Evolutionary conservation across 108 stramenopile species (phyloP).

Genomic region (Cyclotella choctawhatcheeana): DNA sequence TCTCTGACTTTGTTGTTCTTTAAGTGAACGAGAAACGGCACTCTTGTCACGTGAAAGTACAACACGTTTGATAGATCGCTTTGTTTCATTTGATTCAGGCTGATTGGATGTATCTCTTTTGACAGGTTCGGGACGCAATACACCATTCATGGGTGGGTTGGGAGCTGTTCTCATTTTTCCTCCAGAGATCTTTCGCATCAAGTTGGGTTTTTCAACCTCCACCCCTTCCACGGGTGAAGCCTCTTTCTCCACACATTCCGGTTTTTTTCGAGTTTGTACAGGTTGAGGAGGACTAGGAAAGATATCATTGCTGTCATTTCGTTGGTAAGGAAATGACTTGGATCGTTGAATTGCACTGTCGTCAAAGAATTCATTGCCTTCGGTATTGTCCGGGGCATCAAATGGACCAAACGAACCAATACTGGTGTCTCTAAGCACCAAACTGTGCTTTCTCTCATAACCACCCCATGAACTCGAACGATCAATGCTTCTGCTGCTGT

Average conservation of each 20-base stretch:
- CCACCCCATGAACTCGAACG: constrained; percentile 37
- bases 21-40: constrained; percentile 70
- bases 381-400: neutral
- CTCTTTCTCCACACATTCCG: constrained; percentile 12
- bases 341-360: constrained; percentile 7
- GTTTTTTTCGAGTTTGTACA: constrained; percentile 10
- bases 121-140: constrained; percentile 67
- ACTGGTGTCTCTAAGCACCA: constrained; percentile 10
- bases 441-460: neutral
- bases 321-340: constrained; percentile 25
- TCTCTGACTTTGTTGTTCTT: constrained; percentile 58
- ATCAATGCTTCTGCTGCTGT: constrained; percentile 15
- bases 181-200: constrained; percentile 45
- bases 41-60: constrained; percentile 78
- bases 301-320: neutral
- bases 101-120: constrained; percentile 88
- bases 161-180: constrained; percentile 19
- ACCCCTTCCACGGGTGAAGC: constrained; percentile 14
- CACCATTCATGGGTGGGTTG: constrained; percentile 14
- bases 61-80: constrained; percentile 70
- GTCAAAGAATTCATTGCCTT: neutral
- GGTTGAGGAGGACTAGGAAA: constrained; percentile 36
- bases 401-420: constrained; percentile 18
- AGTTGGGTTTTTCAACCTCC: constrained; percentile 30
- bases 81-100: constrained; percentile 73